phyloP scores from a whole-genome alignment of 208 protist species.

The Trypanosoma grayi region DNA sequence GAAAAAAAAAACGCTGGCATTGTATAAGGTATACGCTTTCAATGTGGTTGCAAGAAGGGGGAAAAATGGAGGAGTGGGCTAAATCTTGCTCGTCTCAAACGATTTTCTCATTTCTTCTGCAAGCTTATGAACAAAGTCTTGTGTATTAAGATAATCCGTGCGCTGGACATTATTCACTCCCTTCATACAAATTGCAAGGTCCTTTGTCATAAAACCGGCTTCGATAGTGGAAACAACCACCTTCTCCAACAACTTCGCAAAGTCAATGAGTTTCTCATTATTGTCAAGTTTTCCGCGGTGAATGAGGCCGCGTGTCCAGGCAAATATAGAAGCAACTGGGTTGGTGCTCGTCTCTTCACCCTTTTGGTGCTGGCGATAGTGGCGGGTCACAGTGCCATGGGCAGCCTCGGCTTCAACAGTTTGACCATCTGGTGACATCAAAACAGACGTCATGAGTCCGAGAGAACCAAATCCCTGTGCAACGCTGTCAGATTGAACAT shows the following conservation, averaged over 20 bases:
- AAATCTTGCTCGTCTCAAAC: slow-evolving; percentile 49
- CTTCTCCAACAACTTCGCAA: slow-evolving; percentile 86
- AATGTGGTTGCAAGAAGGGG: too few species aligned
- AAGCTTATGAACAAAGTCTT: slow-evolving; percentile 59
- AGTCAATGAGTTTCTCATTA: slow-evolving; percentile 90
- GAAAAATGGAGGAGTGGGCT: too few species aligned
- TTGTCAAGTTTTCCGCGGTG: slow-evolving; percentile 96
- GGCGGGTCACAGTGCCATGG: slow-evolving; percentile 97
- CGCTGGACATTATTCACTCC: slow-evolving; percentile 83
- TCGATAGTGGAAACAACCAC: slow-evolving; percentile 93
- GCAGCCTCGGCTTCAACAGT: slow-evolving; percentile 97
- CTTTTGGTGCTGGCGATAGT: slow-evolving; percentile 96
- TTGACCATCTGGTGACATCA: slow-evolving; percentile 96
- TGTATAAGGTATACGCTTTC: too few species aligned
- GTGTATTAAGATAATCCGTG: slow-evolving; percentile 82
- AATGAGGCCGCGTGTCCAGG: slow-evolving; percentile 95
- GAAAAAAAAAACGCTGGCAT: slow-evolving; percentile 20
- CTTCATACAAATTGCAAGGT: slow-evolving; percentile 93
- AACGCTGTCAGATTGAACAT: slow-evolving; percentile 98
- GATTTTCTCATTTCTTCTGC: slow-evolving; percentile 45
- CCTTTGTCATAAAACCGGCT: slow-evolving; percentile 97
- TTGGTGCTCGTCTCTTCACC: slow-evolving; percentile 97
- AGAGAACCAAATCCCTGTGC: slow-evolving; percentile 97
- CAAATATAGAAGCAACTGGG: slow-evolving; percentile 97
- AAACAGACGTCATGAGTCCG: slow-evolving; percentile 97